Base-by-base conservation (phyloP, 257 asterid species). In the Thymus quinquecostatus region DNA sequence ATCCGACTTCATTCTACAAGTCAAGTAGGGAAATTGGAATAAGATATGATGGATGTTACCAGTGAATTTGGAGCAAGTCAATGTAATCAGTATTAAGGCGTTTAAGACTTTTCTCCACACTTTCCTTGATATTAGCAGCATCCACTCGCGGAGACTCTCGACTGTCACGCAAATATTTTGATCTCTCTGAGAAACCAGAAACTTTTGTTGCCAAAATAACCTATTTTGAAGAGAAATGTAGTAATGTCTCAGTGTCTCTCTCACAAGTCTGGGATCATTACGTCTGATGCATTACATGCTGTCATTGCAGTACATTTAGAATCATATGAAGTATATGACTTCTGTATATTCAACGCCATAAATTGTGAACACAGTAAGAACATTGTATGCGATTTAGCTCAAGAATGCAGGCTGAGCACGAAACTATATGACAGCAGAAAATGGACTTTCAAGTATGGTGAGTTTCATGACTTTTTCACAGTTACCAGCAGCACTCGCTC, bases 121-220 rank as follows among this genome's bases (percentile, higher is more conserved):
- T 93, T 81, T 93, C 97, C 85, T 32, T 83, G 68, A 91, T 87
- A 77, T 93, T 93, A 75, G 94, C 94, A 78, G 98, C 94, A 86
- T 93, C 98, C 63, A 93, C 97, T 67, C 97, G 82, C 69, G 85
- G 49, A 64, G 82, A 82, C 60, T 82, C 61, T 34, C 84, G 74
- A 59, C 83, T 83, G 55, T 91, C 98, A 51, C 98, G 90, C 67
- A 93, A 8, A 74, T 83, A 89, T 69, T 73, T 28, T 70, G 85
- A 7, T 56, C 82, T 51, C 71, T 91, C 94, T 29, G 98, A 89
- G 82, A 86, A 89, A 69, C 98, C 97, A 84, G 80, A n/a, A 44
- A 93, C 96, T 89, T 93, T 91, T 55, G 98, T 93, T 64, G 98
- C 98, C 88, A 93, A 69, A 79, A 93, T 86, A 73, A 93, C 84